A percentile compares a stretch with the other conserved stretches of the same genome.
Evolutionary conservation across 116 monocot species (phyloP).

Genomic region (Trichopus zeylanicus): DNA sequence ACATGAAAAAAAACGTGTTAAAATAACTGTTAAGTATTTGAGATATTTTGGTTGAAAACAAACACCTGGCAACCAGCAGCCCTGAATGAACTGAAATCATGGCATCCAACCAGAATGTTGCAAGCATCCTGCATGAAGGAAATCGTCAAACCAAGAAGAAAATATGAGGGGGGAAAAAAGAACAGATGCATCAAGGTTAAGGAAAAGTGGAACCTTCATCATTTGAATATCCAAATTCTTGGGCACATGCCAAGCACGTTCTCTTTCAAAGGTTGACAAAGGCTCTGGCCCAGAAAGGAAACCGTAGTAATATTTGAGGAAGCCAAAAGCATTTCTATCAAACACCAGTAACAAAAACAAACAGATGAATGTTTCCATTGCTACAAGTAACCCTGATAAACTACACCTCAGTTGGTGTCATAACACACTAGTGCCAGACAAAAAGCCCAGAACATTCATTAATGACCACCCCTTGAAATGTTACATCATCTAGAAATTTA

Average conservation of each 20-base stretch:
- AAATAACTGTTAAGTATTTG: no score
- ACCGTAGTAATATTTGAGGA: slow-evolving; percentile 72
- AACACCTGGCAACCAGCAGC: slow-evolving; percentile 93
- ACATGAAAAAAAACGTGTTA: no score
- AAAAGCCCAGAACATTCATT: no score
- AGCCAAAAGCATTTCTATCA: background rate
- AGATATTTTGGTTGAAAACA: background rate
- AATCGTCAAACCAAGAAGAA: background rate
- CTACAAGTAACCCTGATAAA: no score
- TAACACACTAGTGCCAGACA: no score
- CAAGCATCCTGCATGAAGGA: slow-evolving; percentile 63
- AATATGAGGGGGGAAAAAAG: background rate
- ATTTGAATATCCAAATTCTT: slow-evolving; percentile 54
- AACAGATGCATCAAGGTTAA: background rate
- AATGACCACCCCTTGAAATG: no score
- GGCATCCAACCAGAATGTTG: slow-evolving; percentile 59
- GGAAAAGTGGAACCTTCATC: slow-evolving; percentile 55
- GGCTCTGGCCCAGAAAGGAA: slow-evolving; percentile 75
- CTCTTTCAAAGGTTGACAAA: slow-evolving; percentile 79
- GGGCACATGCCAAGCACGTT: slow-evolving; percentile 73
- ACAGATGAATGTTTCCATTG: background rate
- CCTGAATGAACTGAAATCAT: slow-evolving; percentile 98
- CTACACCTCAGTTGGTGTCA: no score
- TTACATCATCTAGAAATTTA: no score
- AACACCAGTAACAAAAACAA: background rate